Evolutionary conservation across 257 asterid genomes (phyloP), one percentile per base, ranked within the genome.

Genomic region (Solanum habrochaites): DNA sequence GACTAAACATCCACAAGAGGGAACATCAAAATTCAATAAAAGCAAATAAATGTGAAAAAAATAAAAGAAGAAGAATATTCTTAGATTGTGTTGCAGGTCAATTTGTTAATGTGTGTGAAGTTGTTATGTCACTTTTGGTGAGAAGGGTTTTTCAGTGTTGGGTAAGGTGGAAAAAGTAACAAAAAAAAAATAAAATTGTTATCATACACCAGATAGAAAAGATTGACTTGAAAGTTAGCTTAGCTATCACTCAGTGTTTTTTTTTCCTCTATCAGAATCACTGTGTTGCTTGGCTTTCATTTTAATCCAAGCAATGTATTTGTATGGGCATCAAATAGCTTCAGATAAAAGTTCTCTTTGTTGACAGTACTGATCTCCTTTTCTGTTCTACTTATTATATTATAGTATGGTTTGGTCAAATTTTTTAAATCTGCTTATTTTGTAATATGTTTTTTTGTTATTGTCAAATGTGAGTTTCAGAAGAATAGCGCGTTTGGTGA

Each of bases 241-340:
- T 72, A 72, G 49, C 88, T 90, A 74, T 90, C 72, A 37, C 27
- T n/a, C 64, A 11, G 49, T 42, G 64, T 45, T 49, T 31, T 49
- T 42, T 49, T 42, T 32, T 82, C 39, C 86, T 67, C 85, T 70
- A 87, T 82, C 73, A 47, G 74, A 39, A 83, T 49, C 90, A 83
- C 87, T 64, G 7, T 83, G 88, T 81, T 85, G 45, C 75, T 75
- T 39, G 42, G 72, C 91, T 89, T 89, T 67, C 74, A 87, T 90
- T 90, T 90, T 89, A 90, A 87, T 90, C 88, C 90, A 90, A 89
- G 93, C 91, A 89, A 90, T 66, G 83, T 42, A 66, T 84, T 84
- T 80, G 85, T 80, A 80, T 80, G 67, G 85, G 85, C 67, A 47
- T 40, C 43, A 80, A 80, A 80, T 29, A 80, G 27, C 85, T 80